A percentile compares a stretch with the other conserved stretches of the same genome.
Evolutionary conservation across 345 rosid species (phyloP).

Genomic region (Limnanthes douglasii): DNA sequence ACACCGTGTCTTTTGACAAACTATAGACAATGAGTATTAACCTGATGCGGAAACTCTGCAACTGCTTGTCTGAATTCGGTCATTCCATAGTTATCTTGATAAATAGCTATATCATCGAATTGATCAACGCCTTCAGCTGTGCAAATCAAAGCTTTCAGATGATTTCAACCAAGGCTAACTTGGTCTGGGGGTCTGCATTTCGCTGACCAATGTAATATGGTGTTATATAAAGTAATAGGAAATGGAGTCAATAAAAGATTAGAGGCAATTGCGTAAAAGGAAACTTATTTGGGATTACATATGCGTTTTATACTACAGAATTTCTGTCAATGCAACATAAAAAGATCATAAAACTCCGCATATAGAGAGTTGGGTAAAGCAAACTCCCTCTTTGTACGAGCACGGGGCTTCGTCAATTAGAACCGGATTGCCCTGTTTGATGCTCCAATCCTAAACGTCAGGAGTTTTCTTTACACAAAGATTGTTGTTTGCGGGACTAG

Average conservation of each 20-base stretch:
- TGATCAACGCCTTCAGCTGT: constrained; percentile 32
- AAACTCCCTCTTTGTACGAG: constrained; percentile 9
- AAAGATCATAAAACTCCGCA: too few relatives aligned
- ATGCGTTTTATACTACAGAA: too few relatives aligned
- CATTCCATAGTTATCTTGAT: constrained; percentile 87
- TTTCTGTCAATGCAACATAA: too few relatives aligned
- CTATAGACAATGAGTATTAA: constrained; percentile 38
- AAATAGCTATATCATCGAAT: constrained; percentile 52
- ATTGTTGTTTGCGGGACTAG: too few relatives aligned
- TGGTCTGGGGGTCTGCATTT: too few relatives aligned
- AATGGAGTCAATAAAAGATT: too few relatives aligned
- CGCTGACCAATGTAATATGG: too few relatives aligned
- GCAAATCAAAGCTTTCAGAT: constrained; percentile 72
- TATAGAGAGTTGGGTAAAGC: constrained; percentile 3
- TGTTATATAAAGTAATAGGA: too few relatives aligned
- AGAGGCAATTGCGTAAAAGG: too few relatives aligned
- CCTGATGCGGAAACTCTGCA: constrained; percentile 58
- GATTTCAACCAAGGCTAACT: too few relatives aligned
- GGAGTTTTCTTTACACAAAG: too few relatives aligned
- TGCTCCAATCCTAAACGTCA: constrained; percentile 2
- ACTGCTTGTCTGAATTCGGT: constrained; percentile 72
- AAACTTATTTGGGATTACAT: too few relatives aligned
- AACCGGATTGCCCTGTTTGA: constrained; percentile 2
- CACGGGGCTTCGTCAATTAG: constrained; percentile 8
- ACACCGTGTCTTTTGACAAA: constrained; percentile 41